Base-by-base conservation (phyloP, 345 rosid species). In the Arabidopsis suecica region DNA sequence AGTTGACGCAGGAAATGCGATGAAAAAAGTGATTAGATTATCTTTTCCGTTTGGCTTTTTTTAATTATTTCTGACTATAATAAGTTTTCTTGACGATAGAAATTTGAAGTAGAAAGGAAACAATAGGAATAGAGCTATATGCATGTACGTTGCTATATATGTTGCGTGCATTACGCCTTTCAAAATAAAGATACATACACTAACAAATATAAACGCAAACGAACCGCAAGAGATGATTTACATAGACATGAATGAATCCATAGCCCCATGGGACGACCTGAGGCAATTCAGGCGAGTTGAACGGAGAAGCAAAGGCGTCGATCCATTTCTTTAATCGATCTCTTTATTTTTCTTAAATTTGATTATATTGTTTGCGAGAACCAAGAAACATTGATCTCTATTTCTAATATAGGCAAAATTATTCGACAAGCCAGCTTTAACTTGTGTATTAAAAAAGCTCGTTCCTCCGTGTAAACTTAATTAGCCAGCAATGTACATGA, bases 231-330 rank as follows among this genome's bases (percentile, higher is more conserved):
- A 22, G 36, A 54, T 54, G 32, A 28, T 28, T 28, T 28, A 28
- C 32, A 28, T 28, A 28, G 32, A 28, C 32, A 28, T 28, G 32
- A 28, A 28, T 25, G 12, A 42, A 25, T 62, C 13, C 23, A 42
- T 42, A 12, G 20, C 37, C 67, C 34, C 12, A 23, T 22, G 16
- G 49, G 7, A 11, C 36, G 51, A 42, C 22, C 37, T 62, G 8
- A 62, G 3, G 20, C 22, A 62, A 62, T 13, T 28, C 22, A 62
- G 67, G 23, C 67, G 38, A 42, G 53, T 25, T 42, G 53, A 62
- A 62, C 14, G 67, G 51, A 62, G 51, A 42, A 62, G 67, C 53
- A 42, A 25, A 42, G 67, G 3, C 50, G 10, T 13, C 20, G 20
- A 18, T 18, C 20, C 36, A 18, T 18, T 59, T 25, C 5, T 28